These are phyloP conservation scores for Lachancea nothofagi DNA, from an alignment of 805 yeast genomes.

Conservation along the genomic window DNA sequence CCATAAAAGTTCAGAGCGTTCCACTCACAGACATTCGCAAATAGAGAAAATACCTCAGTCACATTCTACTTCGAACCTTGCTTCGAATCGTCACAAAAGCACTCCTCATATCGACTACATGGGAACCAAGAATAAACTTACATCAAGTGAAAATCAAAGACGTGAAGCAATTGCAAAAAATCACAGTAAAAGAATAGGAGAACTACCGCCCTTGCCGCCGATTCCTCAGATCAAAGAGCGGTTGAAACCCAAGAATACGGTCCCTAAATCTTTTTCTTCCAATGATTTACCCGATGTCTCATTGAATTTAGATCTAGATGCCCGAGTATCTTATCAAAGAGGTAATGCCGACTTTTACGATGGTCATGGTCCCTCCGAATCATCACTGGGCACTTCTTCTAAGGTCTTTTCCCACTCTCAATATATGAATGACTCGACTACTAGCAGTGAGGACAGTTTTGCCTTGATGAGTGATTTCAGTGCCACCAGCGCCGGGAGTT, in stretches of 20 bases:
- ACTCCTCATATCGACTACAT: not conserved
- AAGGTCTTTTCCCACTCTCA: constrained; percentile 38
- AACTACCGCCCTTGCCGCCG: constrained; percentile 20
- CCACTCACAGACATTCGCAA: not conserved
- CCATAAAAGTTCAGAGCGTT: not conserved
- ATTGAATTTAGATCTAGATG: not conserved
- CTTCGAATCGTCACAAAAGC: not conserved
- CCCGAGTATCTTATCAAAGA: constrained; percentile 15
- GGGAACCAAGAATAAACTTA: not conserved
- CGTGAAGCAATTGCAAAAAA: not conserved
- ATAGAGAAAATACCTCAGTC: constrained; percentile 7
- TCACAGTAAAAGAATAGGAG: not conserved
- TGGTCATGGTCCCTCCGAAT: constrained; percentile 13
- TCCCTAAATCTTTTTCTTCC: constrained; percentile 27
- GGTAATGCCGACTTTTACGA: constrained; percentile 17
- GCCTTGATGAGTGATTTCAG: constrained; percentile 59
- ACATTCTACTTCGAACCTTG: constrained; percentile 7
- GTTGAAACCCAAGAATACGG: constrained; percentile 7
- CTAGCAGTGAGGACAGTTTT: constrained; percentile 36
- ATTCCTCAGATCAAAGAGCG: constrained; percentile 23
- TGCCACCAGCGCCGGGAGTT: constrained; percentile 87
- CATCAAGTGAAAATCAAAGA: not conserved
- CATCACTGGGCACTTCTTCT: constrained; percentile 9
- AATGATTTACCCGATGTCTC: constrained; percentile 17
- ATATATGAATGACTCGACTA: constrained; percentile 45